phyloP scores from a whole-genome alignment of 2,329 filamentous ascomycete genomes.

The Trichophyton verrucosum region DNA sequence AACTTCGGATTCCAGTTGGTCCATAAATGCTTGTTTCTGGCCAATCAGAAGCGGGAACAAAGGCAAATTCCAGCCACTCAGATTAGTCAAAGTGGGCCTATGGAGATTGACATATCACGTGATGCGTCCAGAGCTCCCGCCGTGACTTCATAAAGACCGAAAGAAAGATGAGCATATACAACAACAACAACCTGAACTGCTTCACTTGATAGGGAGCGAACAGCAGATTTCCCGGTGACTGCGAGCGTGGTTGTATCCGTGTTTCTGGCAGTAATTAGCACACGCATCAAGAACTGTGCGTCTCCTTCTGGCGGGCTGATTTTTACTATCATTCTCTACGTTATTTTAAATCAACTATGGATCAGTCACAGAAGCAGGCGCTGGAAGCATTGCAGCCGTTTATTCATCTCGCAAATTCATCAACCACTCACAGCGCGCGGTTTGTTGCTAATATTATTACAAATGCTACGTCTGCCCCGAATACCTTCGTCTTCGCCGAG shows the following conservation, averaged over 20 bases:
- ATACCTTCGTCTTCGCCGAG: conserved; percentile 88
- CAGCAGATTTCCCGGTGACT: background rate
- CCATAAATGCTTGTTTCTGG: too few species aligned
- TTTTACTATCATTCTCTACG: background rate
- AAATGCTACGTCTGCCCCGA: conserved; percentile 76
- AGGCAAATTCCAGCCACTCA: too few species aligned
- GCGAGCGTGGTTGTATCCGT: too few species aligned
- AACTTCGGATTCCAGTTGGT: too few species aligned
- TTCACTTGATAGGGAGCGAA: background rate
- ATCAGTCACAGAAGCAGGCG: conserved; percentile 38
- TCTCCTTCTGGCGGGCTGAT: background rate
- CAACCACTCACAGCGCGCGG: conserved; percentile 56
- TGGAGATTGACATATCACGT: background rate
- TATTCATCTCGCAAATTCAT: conserved; percentile 74
- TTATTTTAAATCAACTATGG: conserved; percentile 22
- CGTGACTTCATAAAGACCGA: background rate
- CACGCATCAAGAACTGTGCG: background rate
- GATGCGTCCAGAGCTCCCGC: background rate
- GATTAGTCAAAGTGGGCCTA: too few species aligned
- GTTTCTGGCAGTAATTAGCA: too few species aligned
- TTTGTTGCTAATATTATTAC: conserved; percentile 75
- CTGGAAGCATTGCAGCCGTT: conserved; percentile 65
- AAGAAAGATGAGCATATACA: background rate
- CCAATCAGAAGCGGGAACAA: too few species aligned
- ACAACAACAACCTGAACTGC: background rate